Percentiles rank a stretch among this genome's conserved stretches.
These are phyloP conservation scores for Tulasnella sp. DNA, from an alignment of 768 basidiomycete genomes.

Conservation along the genomic window DNA sequence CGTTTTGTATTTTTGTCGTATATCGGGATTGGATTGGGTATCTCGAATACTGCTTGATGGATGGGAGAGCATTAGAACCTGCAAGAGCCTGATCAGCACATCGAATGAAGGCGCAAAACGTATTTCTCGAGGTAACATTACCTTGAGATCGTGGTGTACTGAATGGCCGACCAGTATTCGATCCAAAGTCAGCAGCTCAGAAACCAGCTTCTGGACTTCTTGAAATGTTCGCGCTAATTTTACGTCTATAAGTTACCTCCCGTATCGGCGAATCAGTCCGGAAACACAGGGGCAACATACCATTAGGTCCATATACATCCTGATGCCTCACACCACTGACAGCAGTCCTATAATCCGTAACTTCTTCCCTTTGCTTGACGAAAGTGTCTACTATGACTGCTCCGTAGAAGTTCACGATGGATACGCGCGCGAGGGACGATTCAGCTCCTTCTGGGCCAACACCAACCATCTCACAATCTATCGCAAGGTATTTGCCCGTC, in stretches of 20 bases:
- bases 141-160: slow-evolving; percentile 80
- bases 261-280: background rate
- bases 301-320: slow-evolving; percentile 48
- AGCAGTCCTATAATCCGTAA: slow-evolving; percentile 86
- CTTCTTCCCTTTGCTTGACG: slow-evolving; percentile 72
- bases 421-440: slow-evolving; percentile 78
- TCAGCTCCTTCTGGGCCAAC: slow-evolving; percentile 74
- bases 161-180: slow-evolving; percentile 84
- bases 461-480: slow-evolving; percentile 98
- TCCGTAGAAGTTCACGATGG: slow-evolving; percentile 81
- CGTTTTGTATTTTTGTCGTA: background rate
- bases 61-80: slow-evolving; percentile 63
- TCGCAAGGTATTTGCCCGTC: slow-evolving; percentile 60
- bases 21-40: slow-evolving; percentile 50
- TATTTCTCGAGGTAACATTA: slow-evolving; percentile 22
- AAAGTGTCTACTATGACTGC: slow-evolving; percentile 68
- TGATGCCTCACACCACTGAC: slow-evolving; percentile 68
- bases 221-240: slow-evolving; percentile 57
- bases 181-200: slow-evolving; percentile 61
- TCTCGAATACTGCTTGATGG: slow-evolving; percentile 51
- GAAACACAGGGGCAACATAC: slow-evolving; percentile 29
- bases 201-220: slow-evolving; percentile 65
- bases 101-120: background rate
- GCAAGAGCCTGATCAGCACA: slow-evolving; percentile 35
- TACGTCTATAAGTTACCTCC: background rate